A percentile compares a stretch with the other conserved stretches of the same genome.
These are phyloP conservation scores for Rosa multiflora DNA, from an alignment of 306 rosid species.

Conservation along the genomic window DNA sequence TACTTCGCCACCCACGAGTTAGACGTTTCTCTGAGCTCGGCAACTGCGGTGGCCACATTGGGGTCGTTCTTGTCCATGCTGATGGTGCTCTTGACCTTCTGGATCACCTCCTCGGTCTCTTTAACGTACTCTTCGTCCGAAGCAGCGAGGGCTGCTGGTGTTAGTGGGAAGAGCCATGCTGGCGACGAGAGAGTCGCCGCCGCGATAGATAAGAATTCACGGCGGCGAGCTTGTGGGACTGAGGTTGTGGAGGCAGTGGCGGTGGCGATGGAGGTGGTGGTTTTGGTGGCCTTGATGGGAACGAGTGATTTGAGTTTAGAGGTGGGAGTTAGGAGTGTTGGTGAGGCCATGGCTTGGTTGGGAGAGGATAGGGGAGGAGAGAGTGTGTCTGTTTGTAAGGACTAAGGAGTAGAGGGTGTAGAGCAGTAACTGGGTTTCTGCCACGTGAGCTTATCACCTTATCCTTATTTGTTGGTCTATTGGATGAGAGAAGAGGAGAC, in stretches of 20 bases:
- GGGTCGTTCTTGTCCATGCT: conserved; percentile 76
- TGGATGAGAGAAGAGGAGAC: conserved; percentile 53
- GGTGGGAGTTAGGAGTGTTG: conserved; percentile 79
- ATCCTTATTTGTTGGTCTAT: conserved; percentile 52
- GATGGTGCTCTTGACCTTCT: conserved; percentile 69
- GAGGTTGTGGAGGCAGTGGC: background rate
- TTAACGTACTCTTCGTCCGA: conserved; percentile 79
- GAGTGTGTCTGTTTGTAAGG: conserved; percentile 19
- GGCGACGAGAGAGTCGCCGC: conserved; percentile 35
- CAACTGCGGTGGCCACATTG: conserved; percentile 65
- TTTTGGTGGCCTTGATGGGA: conserved; percentile 48
- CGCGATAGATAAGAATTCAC: conserved; percentile 59
- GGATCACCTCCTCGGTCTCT: conserved; percentile 74
- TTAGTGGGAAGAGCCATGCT: conserved; percentile 35
- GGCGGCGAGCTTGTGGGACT: conserved; percentile 43
- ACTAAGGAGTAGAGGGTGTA: conserved; percentile 1
- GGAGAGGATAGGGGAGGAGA: conserved; percentile 1
- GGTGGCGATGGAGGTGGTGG: background rate
- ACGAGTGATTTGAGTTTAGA: conserved; percentile 64
- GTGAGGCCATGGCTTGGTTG: conserved; percentile 61
- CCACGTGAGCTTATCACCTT: conserved; percentile 96
- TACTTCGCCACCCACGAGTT: conserved; percentile 96
- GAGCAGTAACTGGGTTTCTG: conserved; percentile 42
- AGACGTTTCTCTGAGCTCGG: conserved; percentile 74
- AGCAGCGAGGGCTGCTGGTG: conserved; percentile 51